Conservation (phyloP, 2,329 filamentous ascomycete species). For the Thelonectria olida region DNA sequence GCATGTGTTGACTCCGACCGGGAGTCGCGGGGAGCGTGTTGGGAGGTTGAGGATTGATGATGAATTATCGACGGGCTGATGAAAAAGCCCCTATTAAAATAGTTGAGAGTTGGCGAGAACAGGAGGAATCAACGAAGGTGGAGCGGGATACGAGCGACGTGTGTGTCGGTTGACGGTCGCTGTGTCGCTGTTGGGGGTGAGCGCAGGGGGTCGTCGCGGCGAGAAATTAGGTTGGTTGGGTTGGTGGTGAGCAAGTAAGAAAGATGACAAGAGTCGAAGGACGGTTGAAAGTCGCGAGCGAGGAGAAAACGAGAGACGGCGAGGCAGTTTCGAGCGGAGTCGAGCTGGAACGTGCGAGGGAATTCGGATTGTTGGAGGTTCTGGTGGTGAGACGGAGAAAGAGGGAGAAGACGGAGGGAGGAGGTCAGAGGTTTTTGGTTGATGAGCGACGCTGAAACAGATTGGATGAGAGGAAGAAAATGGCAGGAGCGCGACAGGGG, state of each 20-base stretch:
- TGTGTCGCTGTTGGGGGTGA: conserved; percentile 3
- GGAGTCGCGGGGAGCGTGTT: conserved; percentile 44
- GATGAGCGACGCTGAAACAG: conserved; percentile 29
- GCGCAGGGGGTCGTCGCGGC: conserved; percentile 1
- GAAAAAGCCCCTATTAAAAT: neutral
- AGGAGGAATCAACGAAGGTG: neutral
- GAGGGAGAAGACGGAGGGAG: conserved; percentile 1
- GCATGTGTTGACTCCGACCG: conserved; percentile 46
- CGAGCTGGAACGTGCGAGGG: conserved; percentile 8
- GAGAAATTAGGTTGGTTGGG: neutral
- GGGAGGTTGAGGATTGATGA: conserved; percentile 15
- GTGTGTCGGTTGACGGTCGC: conserved; percentile 12
- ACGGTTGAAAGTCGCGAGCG: conserved; percentile 4
- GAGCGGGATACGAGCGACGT: conserved; percentile 9
- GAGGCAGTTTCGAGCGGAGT: conserved; percentile 12
- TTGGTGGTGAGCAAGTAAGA: too few relatives aligned
- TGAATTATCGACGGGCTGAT: conserved; percentile 10
- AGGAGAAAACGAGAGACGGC: conserved; percentile 20
- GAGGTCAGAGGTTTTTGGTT: conserved; percentile 24
- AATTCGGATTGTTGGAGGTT: neutral
- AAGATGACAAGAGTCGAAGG: neutral
- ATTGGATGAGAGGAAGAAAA: conserved; percentile 28
- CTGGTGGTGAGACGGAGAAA: conserved; percentile 6
- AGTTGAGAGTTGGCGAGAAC: neutral
- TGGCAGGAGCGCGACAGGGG: conserved; percentile 22